These are phyloP conservation scores for Yamadazyma paraphyllophila DNA, from an alignment of 805 yeast species.

Conservation along the genomic window DNA sequence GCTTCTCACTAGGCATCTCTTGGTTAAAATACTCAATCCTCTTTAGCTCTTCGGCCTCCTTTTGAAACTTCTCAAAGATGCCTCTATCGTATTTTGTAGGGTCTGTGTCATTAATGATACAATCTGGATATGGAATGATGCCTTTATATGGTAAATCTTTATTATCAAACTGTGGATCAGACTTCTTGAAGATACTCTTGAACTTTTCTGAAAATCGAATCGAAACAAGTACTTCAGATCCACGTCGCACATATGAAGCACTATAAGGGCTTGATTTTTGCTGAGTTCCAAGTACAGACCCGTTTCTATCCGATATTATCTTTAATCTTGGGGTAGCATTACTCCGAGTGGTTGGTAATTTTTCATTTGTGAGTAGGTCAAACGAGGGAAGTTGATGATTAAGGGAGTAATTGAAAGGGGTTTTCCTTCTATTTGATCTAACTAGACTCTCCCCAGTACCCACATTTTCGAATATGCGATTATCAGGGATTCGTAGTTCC, in stretches of 20 bases:
- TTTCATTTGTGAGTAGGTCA: not conserved
- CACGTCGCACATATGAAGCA: not conserved
- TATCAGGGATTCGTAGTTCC: constrained; percentile 30
- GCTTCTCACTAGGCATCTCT: not conserved
- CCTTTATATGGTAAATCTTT: constrained; percentile 64
- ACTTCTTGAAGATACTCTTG: constrained; percentile 2
- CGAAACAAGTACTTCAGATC: not conserved
- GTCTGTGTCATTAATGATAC: constrained; percentile 57
- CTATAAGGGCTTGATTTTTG: not conserved
- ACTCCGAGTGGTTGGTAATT: not conserved
- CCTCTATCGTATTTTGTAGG: constrained; percentile 55
- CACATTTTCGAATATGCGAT: constrained; percentile 24
- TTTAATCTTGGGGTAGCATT: not conserved
- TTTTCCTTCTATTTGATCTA: constrained; percentile 23
- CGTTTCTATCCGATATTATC: not conserved
- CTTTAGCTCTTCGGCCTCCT: constrained; percentile 17
- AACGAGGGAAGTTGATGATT: not conserved
- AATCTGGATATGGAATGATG: constrained; percentile 54
- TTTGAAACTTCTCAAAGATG: constrained; percentile 43
- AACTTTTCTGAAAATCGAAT: constrained; percentile 5
- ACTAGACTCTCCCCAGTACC: constrained; percentile 17
- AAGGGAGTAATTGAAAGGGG: constrained; percentile 1
- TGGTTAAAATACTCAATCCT: not conserved
- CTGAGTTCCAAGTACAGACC: not conserved
- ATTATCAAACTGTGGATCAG: constrained; percentile 14